These are phyloP conservation scores for Trametes meyenii DNA, from an alignment of 768 basidiomycete species.

Conservation along the genomic window DNA sequence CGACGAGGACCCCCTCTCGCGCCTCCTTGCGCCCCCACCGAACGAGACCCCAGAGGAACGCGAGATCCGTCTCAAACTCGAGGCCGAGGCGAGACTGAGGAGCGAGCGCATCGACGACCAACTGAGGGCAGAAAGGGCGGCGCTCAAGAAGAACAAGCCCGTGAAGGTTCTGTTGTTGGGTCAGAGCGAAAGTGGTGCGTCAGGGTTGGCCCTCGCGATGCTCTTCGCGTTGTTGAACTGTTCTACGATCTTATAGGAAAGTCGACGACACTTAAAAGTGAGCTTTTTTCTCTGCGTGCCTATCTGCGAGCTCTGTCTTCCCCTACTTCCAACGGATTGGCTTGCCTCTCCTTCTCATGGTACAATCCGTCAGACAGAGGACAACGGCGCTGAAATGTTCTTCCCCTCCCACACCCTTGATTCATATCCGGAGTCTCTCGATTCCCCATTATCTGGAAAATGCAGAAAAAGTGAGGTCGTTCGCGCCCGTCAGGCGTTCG, in stretches of 20 bases:
- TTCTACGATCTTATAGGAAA: slow-evolving; percentile 34
- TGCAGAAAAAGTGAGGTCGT: too few species aligned
- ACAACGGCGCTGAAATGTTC: not conserved
- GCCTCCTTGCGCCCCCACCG: slow-evolving; percentile 58
- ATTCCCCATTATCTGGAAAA: too few species aligned
- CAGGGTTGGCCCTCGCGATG: not conserved
- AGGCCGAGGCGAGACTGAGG: slow-evolving; percentile 59
- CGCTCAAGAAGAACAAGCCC: slow-evolving; percentile 35
- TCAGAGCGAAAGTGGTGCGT: slow-evolving; percentile 41
- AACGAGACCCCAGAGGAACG: slow-evolving; percentile 57
- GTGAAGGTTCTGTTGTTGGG: slow-evolving; percentile 45
- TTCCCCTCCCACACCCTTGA: too few species aligned
- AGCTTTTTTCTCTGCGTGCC: slow-evolving; percentile 19
- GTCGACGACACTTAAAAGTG: slow-evolving; percentile 46
- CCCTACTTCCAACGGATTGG: too few species aligned
- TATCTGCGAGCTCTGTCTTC: too few species aligned
- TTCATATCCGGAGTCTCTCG: too few species aligned
- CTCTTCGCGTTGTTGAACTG: not conserved
- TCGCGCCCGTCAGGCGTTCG: too few species aligned
- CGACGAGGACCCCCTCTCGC: slow-evolving; percentile 61
- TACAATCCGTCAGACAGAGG: not conserved
- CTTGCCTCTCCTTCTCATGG: not conserved
- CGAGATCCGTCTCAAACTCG: slow-evolving; percentile 46
- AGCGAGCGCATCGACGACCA: slow-evolving; percentile 54
- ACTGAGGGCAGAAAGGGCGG: slow-evolving; percentile 36